These are phyloP conservation scores for Saksenaea vasiformis DNA, from an alignment of 371 early-diverging fungal genomes.

Conservation along the genomic window DNA sequence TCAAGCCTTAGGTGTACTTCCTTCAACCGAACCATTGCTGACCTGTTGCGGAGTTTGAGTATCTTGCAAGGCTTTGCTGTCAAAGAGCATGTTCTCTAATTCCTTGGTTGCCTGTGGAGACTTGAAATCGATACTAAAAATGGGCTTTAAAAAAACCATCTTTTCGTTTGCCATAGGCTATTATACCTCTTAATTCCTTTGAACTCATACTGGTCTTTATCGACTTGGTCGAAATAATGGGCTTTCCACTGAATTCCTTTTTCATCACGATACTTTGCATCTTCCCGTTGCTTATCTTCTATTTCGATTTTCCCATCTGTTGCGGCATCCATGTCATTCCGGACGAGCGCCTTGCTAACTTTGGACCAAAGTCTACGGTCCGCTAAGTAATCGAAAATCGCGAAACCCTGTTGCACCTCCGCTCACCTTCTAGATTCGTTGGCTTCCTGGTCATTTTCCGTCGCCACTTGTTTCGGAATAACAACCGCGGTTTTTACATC, in stretches of 20 bases:
- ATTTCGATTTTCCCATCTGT: constrained; percentile 82
- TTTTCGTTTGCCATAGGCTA: neutral
- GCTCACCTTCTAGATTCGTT: constrained; percentile 81
- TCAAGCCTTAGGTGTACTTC: neutral
- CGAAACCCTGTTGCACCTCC: neutral
- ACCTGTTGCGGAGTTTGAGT: neutral
- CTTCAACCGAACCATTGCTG: neutral
- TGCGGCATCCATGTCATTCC: constrained; percentile 73
- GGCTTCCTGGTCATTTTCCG: constrained; percentile 74
- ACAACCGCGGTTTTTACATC: constrained; percentile 67
- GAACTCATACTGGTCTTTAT: constrained; percentile 33
- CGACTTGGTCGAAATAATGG: constrained; percentile 51
- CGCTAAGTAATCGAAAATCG: neutral
- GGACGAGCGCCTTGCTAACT: constrained; percentile 74
- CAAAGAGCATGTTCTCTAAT: neutral
- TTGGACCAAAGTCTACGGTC: constrained; percentile 65
- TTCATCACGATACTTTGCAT: constrained; percentile 64
- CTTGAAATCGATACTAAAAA: constrained; percentile 20
- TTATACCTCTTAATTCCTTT: constrained; percentile 22
- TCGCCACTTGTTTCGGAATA: constrained; percentile 70
- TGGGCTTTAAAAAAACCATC: neutral
- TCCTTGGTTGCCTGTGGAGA: neutral
- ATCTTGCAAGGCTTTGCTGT: neutral
- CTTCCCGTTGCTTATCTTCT: constrained; percentile 82
- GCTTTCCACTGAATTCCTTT: constrained; percentile 48